A percentile compares a stretch with the other conserved stretches of the same genome.
phyloP scores from a whole-genome alignment of 2,329 filamentous ascomycete genomes.

The Coleophoma crateriformis region DNA sequence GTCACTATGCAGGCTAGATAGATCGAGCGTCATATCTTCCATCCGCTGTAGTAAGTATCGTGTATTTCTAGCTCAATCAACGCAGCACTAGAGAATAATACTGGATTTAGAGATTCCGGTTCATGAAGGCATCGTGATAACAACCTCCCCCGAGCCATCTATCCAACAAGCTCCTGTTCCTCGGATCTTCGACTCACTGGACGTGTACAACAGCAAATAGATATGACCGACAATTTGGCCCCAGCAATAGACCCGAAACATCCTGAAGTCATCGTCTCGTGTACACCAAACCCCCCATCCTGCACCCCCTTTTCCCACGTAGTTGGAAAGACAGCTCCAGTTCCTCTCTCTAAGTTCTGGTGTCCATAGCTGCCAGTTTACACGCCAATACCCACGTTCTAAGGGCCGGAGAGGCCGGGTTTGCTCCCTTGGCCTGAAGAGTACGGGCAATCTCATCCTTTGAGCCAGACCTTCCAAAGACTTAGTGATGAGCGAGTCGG shows the following conservation, averaged over 20 bases:
- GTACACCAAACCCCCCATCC: constrained; percentile 65
- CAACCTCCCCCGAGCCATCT: constrained; percentile 51
- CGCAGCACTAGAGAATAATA: too few relatives aligned
- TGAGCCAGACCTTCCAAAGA: constrained; percentile 46
- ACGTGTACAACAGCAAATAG: constrained; percentile 70
- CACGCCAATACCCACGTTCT: constrained; percentile 74
- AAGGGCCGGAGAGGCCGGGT: constrained; percentile 45
- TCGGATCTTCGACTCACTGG: constrained; percentile 58
- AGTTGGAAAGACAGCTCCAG: constrained; percentile 58
- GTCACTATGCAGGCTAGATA: too few relatives aligned
- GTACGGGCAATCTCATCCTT: constrained; percentile 43
- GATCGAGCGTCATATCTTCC: too few relatives aligned
- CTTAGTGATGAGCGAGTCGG: constrained; percentile 47
- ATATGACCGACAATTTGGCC: constrained; percentile 66
- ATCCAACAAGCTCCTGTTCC: constrained; percentile 58
- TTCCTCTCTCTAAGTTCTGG: constrained; percentile 40
- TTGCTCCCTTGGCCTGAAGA: constrained; percentile 46
- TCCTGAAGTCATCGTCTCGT: constrained; percentile 33
- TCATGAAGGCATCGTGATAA: constrained; percentile 43
- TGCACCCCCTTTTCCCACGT: constrained; percentile 50
- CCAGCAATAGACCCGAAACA: constrained; percentile 70
- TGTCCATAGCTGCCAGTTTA: constrained; percentile 54
- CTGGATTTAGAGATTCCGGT: too few relatives aligned
- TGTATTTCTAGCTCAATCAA: too few relatives aligned
- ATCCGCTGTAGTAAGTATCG: too few relatives aligned